A percentile compares a stretch with the other conserved stretches of the same genome.
phyloP scores from a whole-genome alignment of 768 basidiomycete species.

The Ramaria rubella region DNA sequence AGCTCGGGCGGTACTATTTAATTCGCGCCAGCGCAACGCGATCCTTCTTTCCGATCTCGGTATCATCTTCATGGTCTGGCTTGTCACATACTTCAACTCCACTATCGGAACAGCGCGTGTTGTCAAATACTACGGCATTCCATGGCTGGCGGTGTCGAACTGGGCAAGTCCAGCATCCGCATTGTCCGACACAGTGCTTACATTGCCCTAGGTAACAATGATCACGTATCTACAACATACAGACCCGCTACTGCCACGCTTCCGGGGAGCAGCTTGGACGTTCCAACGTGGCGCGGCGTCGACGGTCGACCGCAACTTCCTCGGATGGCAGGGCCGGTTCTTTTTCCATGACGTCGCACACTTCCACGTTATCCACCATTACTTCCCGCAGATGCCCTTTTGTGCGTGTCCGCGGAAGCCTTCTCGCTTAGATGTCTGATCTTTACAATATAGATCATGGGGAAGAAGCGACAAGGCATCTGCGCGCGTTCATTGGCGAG shows the following conservation, averaged over 20 bases:
- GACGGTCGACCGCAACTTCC: background rate
- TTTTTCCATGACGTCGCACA: conserved; percentile 4
- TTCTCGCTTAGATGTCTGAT: background rate
- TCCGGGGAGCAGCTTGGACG: conserved; percentile 34
- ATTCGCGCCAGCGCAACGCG: conserved; percentile 9
- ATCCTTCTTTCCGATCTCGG: conserved; percentile 14
- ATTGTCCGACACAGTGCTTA: background rate
- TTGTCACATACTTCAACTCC: conserved; percentile 7
- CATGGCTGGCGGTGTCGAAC: conserved; percentile 46
- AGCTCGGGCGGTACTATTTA: conserved; percentile 12
- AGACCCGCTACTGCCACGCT: conserved; percentile 47
- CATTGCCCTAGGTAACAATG: background rate
- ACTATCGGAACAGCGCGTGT: conserved; percentile 7
- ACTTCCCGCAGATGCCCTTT: conserved; percentile 1
- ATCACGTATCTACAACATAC: conserved; percentile 43
- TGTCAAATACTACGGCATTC: conserved; percentile 14
- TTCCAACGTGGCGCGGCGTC: background rate
- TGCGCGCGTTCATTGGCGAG: background rate
- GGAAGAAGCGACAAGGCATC: background rate
- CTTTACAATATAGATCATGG: background rate
- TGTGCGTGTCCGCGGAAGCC: background rate
- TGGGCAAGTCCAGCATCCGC: conserved; percentile 48
- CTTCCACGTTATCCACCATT: conserved; percentile 3
- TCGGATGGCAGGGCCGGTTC: conserved; percentile 2
- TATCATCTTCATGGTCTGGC: conserved; percentile 13